Evolutionary conservation across 2,329 filamentous ascomycete species (phyloP), one percentile per base, ranked within the genome.

Genomic region (Monilinia fructicola): DNA sequence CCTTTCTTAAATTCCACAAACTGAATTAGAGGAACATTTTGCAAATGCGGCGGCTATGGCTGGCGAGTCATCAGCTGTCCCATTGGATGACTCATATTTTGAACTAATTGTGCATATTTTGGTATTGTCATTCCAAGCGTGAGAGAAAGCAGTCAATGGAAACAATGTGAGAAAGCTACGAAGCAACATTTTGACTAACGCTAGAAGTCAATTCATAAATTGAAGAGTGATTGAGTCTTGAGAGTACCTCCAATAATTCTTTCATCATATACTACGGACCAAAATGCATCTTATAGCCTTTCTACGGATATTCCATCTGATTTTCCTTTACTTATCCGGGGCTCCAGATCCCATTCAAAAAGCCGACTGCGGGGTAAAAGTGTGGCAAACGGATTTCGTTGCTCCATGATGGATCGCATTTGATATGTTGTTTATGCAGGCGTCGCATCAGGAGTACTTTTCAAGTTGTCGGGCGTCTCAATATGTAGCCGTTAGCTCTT

Each of bases 1-100:
- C 79, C 79, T 60, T 78, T 73, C 14, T 71, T 70, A 71, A 81
- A 81, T 18, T 76, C 56, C 46, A 81, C 77, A 18, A 18, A 75
- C 71, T 9, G 74, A 71, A 62, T 78, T 63, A 46, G 69, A 70
- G 4, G 78, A 72, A 67, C 79, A 81, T 67, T 75, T 67, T 5
- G 74, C 73, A 50, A 81, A 78, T 1, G 77, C 78, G 14, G 73
- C 67, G 6, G 73, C 67, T 6, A 81, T 77, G 1, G 79, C 79
- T 11, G 76, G 74, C 1, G 79, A 78, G 69, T 81, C 79, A 62
- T 81, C 78, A 3, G 73, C 71, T 14, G 74, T 75, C 21, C 78
- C 76, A 60, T 79, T 76, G 14, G 78, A 78, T 26, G 76, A 74
- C 16, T 65, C 21, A 26, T 67, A 69, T 52, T 53, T 50, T 28